Base-by-base conservation (phyloP, 139 green algal genomes). In the Chlorella sorokiniana region DNA sequence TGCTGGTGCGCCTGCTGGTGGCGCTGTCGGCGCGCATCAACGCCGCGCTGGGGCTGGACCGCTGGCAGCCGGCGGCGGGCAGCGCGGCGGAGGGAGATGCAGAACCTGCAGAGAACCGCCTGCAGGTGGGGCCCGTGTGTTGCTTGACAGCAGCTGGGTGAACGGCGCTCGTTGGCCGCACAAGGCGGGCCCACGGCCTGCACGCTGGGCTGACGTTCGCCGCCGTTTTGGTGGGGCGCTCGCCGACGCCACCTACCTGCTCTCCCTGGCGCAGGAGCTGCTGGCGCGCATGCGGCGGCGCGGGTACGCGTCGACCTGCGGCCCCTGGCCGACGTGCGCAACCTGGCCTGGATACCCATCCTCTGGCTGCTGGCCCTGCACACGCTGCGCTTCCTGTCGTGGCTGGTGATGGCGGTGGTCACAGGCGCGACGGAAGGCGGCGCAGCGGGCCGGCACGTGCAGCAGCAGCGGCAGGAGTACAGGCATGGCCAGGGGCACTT, bases 1-100 rank as follows among this genome's bases (percentile, higher is more conserved):
- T 40, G 59, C 91, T 98, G 40, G 94, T 95, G 23, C 86, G 87
- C 14, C 41, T 91, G 76, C 84, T 95, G 73, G 91, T 98, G 59
- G 37, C 40, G 6, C 56, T 91, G 2, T 90, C 81, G 20, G 44
- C 81, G 20, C 33, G 52, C 1, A 23, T 88, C 67, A 96, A 96
- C 68, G 31, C 29, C 10, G 37, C 41, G 61, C 76, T 94, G 59
- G 89, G 89, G 1, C 86, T 96, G 25, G 85, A 89, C 62, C 4
- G 37, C 74, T 84, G 83, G 10, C 48, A 65, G 75, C 59, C 7
- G 61, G 40, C 20, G 27, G 38, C 0, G 54, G 74, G 51, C 40
- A 23, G 37, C 23, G 74, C 33, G 27, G 27, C 37, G 29, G 78
- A 77, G 35, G 86, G 81, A n/a, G 73, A 64, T 7, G 85, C 88